Conservation (phyloP, 495 filamentous ascomycete genomes). For the Hyphodiscus hymeniophilus region DNA sequence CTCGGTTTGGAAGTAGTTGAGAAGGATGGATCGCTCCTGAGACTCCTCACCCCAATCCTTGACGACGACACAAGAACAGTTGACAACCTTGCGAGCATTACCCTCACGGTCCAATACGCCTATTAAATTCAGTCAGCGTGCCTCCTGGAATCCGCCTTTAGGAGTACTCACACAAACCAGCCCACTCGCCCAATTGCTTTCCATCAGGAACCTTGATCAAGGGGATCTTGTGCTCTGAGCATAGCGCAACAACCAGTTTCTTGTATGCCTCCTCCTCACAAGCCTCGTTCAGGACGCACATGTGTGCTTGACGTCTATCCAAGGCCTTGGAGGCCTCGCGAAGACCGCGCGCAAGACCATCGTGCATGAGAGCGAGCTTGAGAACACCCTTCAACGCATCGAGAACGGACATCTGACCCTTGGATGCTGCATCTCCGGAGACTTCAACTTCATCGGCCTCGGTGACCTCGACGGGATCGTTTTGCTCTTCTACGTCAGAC, state of each 20-base stretch:
- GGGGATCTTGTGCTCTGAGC: slow-evolving; percentile 97
- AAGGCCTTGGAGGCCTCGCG: slow-evolving; percentile 97
- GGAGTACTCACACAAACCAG: slow-evolving; percentile 83
- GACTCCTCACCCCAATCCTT: slow-evolving; percentile 99
- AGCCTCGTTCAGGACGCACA: slow-evolving; percentile 98
- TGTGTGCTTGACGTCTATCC: slow-evolving; percentile 95
- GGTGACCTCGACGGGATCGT: slow-evolving; percentile 46
- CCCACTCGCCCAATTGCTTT: slow-evolving; percentile 99
- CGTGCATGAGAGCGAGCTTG: slow-evolving; percentile 98
- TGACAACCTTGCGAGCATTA: slow-evolving; percentile 98
- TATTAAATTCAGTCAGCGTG: slow-evolving; percentile 29
- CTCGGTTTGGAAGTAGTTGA: slow-evolving; percentile 98
- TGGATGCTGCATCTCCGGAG: slow-evolving; percentile 67
- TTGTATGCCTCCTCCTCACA: slow-evolving; percentile 99
- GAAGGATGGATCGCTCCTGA: slow-evolving; percentile 92
- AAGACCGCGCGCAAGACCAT: slow-evolving; percentile 95
- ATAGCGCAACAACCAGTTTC: slow-evolving; percentile 97
- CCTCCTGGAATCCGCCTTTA: not conserved
- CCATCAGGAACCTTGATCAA: slow-evolving; percentile 99
- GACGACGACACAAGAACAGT: slow-evolving; percentile 99
- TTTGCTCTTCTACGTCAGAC: slow-evolving; percentile 72
- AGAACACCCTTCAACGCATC: slow-evolving; percentile 97
- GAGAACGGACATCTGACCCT: slow-evolving; percentile 94
- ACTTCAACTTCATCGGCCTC: slow-evolving; percentile 87
- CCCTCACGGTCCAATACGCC: slow-evolving; percentile 98